phyloP scores from a whole-genome alignment of 2,329 filamentous ascomycete species.

The Samsoniella hepiali region DNA sequence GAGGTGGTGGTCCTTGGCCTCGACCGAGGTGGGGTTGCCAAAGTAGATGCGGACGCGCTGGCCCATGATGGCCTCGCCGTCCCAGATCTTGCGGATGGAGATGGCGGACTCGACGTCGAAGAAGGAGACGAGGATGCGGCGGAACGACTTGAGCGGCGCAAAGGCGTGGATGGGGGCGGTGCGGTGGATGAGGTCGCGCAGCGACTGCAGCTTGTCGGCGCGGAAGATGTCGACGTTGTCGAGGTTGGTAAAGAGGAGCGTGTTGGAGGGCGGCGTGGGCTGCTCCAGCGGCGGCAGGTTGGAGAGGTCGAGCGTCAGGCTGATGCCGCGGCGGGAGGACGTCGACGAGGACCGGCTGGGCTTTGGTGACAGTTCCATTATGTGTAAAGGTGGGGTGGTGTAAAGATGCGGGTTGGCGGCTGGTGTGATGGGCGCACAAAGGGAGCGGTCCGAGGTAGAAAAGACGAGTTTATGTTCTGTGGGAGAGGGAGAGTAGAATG shows the following conservation, averaged over 20 bases:
- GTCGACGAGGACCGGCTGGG: constrained; percentile 45
- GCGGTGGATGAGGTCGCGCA: constrained; percentile 66
- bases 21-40: constrained; percentile 58
- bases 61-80: constrained; percentile 71
- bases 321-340: constrained; percentile 40
- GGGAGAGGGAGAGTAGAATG: neutral
- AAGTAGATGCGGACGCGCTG: constrained; percentile 67
- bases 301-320: constrained; percentile 71
- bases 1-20: constrained; percentile 55
- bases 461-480: neutral
- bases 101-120: constrained; percentile 67
- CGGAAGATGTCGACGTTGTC: constrained; percentile 70
- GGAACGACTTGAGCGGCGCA: constrained; percentile 77
- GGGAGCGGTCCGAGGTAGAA: neutral
- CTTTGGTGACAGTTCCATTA: constrained; percentile 37
- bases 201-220: constrained; percentile 68
- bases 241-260: constrained; percentile 79
- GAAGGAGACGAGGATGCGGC: constrained; percentile 78
- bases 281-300: constrained; percentile 64
- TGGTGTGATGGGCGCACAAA: neutral
- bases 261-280: constrained; percentile 77
- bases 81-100: constrained; percentile 67
- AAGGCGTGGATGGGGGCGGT: constrained; percentile 74
- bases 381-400: constrained; percentile 1
- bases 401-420: neutral